phyloP scores from a whole-genome alignment of 495 filamentous ascomycete species.

The Neurospora discreta region DNA sequence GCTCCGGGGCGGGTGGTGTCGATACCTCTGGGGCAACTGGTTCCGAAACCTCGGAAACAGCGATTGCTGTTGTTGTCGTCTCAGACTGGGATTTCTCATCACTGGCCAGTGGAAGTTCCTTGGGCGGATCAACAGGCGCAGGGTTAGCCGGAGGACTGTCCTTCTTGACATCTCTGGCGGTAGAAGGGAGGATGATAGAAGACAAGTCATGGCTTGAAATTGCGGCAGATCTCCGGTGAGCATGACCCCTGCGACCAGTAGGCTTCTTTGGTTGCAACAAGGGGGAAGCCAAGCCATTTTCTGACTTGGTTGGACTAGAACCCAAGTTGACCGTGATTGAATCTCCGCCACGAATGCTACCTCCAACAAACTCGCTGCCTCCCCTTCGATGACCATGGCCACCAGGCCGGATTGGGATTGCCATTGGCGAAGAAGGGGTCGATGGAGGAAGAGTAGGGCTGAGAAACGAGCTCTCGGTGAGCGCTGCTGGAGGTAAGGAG shows the following conservation, averaged over 20 bases:
- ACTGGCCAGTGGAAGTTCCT: constrained; percentile 26
- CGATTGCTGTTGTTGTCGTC: neutral
- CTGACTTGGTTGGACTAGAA: constrained; percentile 52
- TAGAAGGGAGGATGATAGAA: constrained; percentile 55
- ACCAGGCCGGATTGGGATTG: constrained; percentile 31
- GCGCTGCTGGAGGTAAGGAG: constrained; percentile 14
- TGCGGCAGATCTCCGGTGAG: constrained; percentile 76
- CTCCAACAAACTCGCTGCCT: constrained; percentile 70
- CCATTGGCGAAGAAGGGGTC: constrained; percentile 30
- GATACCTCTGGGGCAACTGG: neutral
- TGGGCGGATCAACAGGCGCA: constrained; percentile 32
- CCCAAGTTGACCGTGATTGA: constrained; percentile 44
- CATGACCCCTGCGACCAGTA: constrained; percentile 54
- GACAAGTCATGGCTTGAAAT: constrained; percentile 72
- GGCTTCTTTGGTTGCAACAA: constrained; percentile 38
- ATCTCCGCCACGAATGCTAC: constrained; percentile 47
- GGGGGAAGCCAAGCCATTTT: constrained; percentile 41
- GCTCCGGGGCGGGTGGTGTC: neutral
- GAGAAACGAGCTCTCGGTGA: constrained; percentile 23
- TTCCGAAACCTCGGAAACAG: neutral
- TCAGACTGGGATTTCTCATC: constrained; percentile 8
- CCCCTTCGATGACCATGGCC: constrained; percentile 55
- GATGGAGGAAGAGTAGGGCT: constrained; percentile 30
- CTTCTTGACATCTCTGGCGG: constrained; percentile 35
- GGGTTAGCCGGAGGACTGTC: constrained; percentile 62